phyloP scores from a whole-genome alignment of 345 rosid species.

The Ricinus communis region DNA sequence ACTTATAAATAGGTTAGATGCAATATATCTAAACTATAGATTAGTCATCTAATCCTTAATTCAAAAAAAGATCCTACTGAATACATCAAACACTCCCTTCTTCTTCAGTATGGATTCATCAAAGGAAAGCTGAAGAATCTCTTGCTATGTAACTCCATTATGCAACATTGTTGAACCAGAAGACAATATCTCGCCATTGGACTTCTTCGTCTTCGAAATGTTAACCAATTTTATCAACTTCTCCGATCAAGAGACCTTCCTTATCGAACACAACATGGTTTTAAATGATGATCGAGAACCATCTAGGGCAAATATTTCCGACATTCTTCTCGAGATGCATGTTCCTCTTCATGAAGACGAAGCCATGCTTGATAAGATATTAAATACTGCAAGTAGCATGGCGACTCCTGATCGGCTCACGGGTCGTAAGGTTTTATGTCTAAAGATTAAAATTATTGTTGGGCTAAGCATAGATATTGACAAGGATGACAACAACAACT shows the following conservation, averaged over 20 bases:
- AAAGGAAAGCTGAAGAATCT: background rate
- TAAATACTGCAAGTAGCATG: background rate
- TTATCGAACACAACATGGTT: background rate
- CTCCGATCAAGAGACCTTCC: background rate
- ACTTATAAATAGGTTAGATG: no score
- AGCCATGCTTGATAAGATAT: background rate
- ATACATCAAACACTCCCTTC: no score
- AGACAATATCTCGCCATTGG: background rate
- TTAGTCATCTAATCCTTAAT: no score
- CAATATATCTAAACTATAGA: no score
- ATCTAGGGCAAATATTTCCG: background rate
- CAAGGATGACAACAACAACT: background rate
- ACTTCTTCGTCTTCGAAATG: background rate
- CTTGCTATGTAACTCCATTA: background rate
- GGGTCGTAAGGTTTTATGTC: background rate
- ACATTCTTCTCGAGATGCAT: slow-evolving; percentile 6
- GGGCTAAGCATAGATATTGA: background rate
- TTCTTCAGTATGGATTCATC: background rate
- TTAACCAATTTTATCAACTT: background rate
- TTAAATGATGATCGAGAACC: background rate
- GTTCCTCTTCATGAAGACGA: background rate
- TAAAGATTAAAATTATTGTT: slow-evolving; percentile 2
- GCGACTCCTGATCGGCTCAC: background rate
- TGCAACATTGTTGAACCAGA: background rate
- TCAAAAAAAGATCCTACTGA: no score